Evolutionary conservation across 768 basidiomycete species (phyloP).

Genomic region (Xanthoconium purpureum): DNA sequence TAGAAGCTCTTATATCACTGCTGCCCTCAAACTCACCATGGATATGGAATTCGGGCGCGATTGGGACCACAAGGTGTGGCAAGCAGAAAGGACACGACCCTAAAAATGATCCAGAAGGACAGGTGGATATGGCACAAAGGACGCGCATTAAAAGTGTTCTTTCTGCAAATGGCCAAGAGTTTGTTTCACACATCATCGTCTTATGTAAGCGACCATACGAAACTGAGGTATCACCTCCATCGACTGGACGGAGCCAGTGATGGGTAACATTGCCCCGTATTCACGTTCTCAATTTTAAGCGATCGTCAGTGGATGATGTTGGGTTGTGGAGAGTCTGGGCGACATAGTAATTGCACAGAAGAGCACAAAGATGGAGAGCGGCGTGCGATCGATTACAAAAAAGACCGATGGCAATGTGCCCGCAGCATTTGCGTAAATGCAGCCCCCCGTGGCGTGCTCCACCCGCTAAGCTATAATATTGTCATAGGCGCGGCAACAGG

Average conservation of each 20-base stretch:
- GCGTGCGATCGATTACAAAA: neutral
- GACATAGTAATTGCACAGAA: neutral
- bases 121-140: neutral
- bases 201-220: neutral
- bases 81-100: neutral
- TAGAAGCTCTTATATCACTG: neutral
- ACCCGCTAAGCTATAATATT: constrained; percentile 2
- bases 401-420: neutral
- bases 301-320: neutral
- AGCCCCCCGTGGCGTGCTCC: neutral
- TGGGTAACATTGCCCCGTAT: constrained; percentile 1
- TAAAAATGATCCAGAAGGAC: neutral
- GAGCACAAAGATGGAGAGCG: neutral
- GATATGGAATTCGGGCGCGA: neutral
- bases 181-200: no score
- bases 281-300: no score
- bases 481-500: neutral
- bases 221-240: neutral
- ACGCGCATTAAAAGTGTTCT: neutral
- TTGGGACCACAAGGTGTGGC: neutral
- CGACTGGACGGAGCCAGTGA: neutral
- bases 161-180: neutral
- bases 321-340: neutral
- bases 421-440: neutral
- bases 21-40: neutral